Evolutionary conservation across 345 rosid species (phyloP), one percentile per base, ranked within the genome.

Genomic region (Erucastrum elatum): DNA sequence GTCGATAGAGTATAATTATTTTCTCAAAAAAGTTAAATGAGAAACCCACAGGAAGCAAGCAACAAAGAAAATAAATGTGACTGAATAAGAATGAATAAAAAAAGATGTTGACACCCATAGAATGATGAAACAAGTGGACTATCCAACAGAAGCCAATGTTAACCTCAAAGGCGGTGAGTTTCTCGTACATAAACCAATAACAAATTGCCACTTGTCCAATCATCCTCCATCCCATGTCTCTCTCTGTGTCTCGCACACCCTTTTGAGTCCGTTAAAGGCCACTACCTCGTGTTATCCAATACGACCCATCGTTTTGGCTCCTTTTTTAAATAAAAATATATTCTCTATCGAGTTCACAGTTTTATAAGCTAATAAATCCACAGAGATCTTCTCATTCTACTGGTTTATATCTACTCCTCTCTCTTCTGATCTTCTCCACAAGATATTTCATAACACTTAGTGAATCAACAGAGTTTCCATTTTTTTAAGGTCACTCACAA

Each of bases 161-260:
- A 74, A 78, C 75, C 58, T 69, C 75, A 75, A 80, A 33, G 25
- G 61, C 61, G 55, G 41, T 58, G 49, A 75, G 68, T 64, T 58
- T 65, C 68, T 44, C 64, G 8, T 30, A 58, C 49, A 0, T 2
- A 0, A 8, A 58, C 80, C 80, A 75, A 75, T 1, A 0, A 70
- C 0, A 6, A 0, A 12, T 26, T 0, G 2, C 76, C 83, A 90
- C 88, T 84, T 91, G 26, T 83, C 79, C 3, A 85, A 81, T 29
- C 90, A 2, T 17, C 3, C 31, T 65, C 88, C 63, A 82, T 86
- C 89, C 89, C 66, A 85, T 84, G 74, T 87, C 93, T 27, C 82
- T 80, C 4, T 41, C 49, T 41, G n/a, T 70, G 72, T 60, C 21
- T 27, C 60, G 25, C 61, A 2, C 71, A 46, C 67, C 76, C 73